Conservation (phyloP, 805 yeast genomes). For the Cyberlindnera euphorbiae region DNA sequence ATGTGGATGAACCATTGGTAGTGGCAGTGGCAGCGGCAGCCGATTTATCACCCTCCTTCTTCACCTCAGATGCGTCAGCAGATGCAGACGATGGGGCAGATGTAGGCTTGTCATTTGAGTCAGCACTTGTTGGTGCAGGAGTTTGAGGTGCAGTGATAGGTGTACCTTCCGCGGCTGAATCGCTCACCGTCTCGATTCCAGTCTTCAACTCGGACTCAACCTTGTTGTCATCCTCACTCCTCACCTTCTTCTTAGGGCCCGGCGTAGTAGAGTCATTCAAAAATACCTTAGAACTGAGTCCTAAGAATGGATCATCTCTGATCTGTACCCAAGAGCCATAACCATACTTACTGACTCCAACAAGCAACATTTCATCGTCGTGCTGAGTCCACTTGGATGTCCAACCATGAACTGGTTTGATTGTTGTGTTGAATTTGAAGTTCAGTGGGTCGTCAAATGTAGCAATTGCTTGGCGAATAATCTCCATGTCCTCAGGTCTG, state of each 20-base stretch:
- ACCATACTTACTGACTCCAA: constrained; percentile 90
- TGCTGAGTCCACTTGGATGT: constrained; percentile 75
- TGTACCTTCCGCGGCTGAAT: constrained; percentile 2
- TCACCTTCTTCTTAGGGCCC: constrained; percentile 31
- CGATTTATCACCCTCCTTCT: constrained; percentile 3
- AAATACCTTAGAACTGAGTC: constrained; percentile 78
- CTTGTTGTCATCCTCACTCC: too few relatives aligned
- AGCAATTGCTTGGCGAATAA: constrained; percentile 50
- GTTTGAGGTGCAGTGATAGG: constrained; percentile 3
- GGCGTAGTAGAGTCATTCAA: constrained; percentile 44
- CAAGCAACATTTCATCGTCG: constrained; percentile 82
- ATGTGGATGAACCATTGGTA: background rate
- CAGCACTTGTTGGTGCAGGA: background rate
- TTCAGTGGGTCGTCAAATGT: constrained; percentile 54
- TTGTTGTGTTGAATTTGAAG: constrained; percentile 56
- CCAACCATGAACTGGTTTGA: constrained; percentile 90
- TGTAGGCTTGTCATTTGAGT: background rate
- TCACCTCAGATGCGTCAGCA: constrained; percentile 1
- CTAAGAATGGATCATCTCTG: constrained; percentile 90
- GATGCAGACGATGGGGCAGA: background rate
- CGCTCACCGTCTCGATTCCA: background rate
- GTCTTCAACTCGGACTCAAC: constrained; percentile 3
- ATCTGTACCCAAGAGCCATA: constrained; percentile 94
- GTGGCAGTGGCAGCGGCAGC: background rate
- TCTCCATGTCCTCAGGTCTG: constrained; percentile 80